Conservation (phyloP, 805 yeast genomes). For the Kodamaea kaohsiungensis region DNA sequence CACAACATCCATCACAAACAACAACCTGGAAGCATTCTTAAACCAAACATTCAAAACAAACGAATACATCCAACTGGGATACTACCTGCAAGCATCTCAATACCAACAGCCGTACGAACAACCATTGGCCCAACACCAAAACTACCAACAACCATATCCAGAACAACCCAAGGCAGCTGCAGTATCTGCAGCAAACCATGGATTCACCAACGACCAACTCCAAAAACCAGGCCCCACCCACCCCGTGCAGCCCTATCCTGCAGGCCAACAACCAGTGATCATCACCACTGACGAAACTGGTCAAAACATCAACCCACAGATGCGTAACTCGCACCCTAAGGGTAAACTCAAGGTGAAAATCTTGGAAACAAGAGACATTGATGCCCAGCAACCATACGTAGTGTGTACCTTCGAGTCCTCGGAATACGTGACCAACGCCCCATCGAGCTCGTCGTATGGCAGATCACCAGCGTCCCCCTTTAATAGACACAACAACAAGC, state of each 20-base stretch:
- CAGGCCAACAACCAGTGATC: slow-evolving; percentile 27
- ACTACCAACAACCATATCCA: background rate
- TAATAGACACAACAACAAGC: slow-evolving; percentile 13
- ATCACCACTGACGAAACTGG: slow-evolving; percentile 46
- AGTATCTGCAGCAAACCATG: slow-evolving; percentile 11
- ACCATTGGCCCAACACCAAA: slow-evolving; percentile 11
- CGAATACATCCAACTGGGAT: slow-evolving; percentile 12
- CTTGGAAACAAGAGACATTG: slow-evolving; percentile 73
- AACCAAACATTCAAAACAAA: slow-evolving; percentile 23
- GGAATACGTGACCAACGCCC: slow-evolving; percentile 84
- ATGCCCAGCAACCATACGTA: slow-evolving; percentile 75
- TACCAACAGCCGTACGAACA: slow-evolving; percentile 10
- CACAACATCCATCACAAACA: slow-evolving; percentile 45
- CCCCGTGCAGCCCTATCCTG: slow-evolving; percentile 11
- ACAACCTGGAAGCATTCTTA: slow-evolving; percentile 24
- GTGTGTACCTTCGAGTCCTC: slow-evolving; percentile 91
- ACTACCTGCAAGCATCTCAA: slow-evolving; percentile 7
- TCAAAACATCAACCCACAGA: slow-evolving; percentile 27
- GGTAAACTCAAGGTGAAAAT: slow-evolving; percentile 84
- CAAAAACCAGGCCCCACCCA: slow-evolving; percentile 8
- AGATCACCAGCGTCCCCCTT: slow-evolving; percentile 24
- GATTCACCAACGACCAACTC: background rate
- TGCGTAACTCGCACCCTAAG: slow-evolving; percentile 51
- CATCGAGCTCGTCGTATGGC: slow-evolving; percentile 46
- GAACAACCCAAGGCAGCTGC: background rate